Base-by-base conservation (phyloP, 169 alveolate species). In the Cyclospora cayetanensis region DNA sequence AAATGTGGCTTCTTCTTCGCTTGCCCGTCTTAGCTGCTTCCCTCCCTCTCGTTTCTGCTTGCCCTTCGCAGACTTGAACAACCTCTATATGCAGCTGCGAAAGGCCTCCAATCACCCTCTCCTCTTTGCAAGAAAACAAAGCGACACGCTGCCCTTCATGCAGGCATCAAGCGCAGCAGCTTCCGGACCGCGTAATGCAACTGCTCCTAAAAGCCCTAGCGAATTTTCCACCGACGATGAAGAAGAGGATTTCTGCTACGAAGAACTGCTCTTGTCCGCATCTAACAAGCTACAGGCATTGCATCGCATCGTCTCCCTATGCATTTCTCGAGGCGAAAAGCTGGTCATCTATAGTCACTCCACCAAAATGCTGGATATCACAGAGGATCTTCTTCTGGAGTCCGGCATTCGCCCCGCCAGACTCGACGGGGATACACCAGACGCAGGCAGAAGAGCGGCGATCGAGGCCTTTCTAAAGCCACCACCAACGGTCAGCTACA, bases 31-130 rank as follows among this genome's bases (percentile, higher is more conserved):
- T 60, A 12, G 35, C 22, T 25, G 11, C 11, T 27, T 60, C 22
- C 72, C 72, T 5, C 22, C 72, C 22, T 60, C 31, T 22, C 72
- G 72, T 60, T 60, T 60, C 31, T 3, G 12, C n/a, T 66, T 11
- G 39, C 31, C 46, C 29, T 5, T 5, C 7, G 52, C 42, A 77
- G 87, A 53, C 29, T 39, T 77, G 46, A 22, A 43, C 41, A 98
- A 98, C 91, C 95, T 98, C 74, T 98, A 96, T 90, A 96, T 98
- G 90, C 97, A 98, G 91, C 95, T 98, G 42, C 92, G 98, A 84
- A 98, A 98, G 86, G 97, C 98, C 79, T 97, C 99, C 93, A 97
- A 97, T 87, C 99, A 98, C 93, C 98, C 98, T 11, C 97, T 94
- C 93, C 94, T 97, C 52, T 97, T 98, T n/a, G 96, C 46, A 11